Percentiles rank a stretch among this genome's conserved stretches.
phyloP scores from a whole-genome alignment of 75 land plant genomes.

The Selaginella tamariscina region DNA sequence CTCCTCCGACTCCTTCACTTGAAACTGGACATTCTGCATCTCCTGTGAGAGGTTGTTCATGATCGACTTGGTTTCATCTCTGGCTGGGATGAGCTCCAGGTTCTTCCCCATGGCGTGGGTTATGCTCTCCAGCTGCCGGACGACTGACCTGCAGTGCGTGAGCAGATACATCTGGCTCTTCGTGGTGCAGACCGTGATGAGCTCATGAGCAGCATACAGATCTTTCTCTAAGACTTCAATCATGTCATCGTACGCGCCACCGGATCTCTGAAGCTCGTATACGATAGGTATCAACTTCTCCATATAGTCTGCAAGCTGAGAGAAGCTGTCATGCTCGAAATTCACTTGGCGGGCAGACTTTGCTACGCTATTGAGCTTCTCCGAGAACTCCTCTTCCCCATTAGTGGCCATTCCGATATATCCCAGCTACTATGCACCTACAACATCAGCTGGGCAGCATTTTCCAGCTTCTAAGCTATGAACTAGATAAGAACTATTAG shows the following conservation, averaged over 20 bases:
- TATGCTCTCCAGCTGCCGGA: conserved; percentile 25
- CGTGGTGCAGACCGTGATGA: conserved; percentile 23
- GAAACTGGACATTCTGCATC: conserved; percentile 29
- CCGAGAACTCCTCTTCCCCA: conserved; percentile 13
- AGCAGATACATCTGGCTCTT: conserved; percentile 31
- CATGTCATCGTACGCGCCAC: conserved; percentile 21
- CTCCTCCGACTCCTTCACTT: conserved; percentile 22
- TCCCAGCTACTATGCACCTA: too few relatives aligned
- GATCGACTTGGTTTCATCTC: conserved; percentile 26
- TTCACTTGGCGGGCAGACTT: conserved; percentile 22
- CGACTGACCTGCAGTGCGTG: conserved; percentile 27
- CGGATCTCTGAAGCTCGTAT: conserved; percentile 23
- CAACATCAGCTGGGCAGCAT: too few relatives aligned
- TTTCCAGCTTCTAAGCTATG: too few relatives aligned
- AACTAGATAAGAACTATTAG: too few relatives aligned
- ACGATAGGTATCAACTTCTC: conserved; percentile 20
- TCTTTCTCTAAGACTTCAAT: conserved; percentile 28
- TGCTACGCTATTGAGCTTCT: conserved; percentile 26
- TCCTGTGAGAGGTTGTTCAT: conserved; percentile 27
- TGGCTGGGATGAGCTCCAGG: conserved; percentile 25
- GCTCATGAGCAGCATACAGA: conserved; percentile 21
- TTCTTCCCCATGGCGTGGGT: conserved; percentile 32
- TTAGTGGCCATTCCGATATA: too few relatives aligned
- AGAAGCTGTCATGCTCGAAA: conserved; percentile 26
- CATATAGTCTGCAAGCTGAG: conserved; percentile 24